Base-by-base conservation (phyloP, 345 rosid species). In the Populus ilicifolia region DNA sequence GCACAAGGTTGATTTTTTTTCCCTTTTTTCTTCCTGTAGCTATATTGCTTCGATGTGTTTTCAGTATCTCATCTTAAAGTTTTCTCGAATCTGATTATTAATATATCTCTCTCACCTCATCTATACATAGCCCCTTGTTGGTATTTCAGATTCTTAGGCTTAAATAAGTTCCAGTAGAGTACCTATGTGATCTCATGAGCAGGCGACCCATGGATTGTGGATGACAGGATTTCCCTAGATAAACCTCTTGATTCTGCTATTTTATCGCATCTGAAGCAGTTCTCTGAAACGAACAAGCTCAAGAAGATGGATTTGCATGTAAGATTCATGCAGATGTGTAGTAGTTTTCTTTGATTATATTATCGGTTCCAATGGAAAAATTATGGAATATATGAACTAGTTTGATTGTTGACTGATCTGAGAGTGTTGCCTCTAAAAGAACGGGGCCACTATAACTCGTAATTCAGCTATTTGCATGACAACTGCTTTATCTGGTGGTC, bases 171-270 rank as follows among this genome's bases (percentile, higher is more conserved):
- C 7, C 35, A 43, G 46, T 74, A 73, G 23, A 25, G 50, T 67
- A 64, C 50, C 67, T 69, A 72, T 59, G 27, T 50, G 38, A 44
- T 67, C 44, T 75, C 54, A 69, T 69, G 25, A 16, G 13, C 83
- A 92, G 97, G 97, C 82, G 91, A 90, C 64, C 93, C 93, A 0
- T 92, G 97, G 97, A 87, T 92, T 69, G 86, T 90, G 80, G 97
- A 90, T 81, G 97, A 88, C 84, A 87, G 71, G 70, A 82, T 90
- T 77, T 94, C 94, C 62, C 94, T 94, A n/a, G 97, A 92, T 77
- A 92, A 86, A 48, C 94, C 97, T 72, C 85, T 90, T 83, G 94
- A 90, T 81, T 92, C 90, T 62, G 94, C 93, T 33, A 92, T 92
- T 61, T 80, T 92, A 70, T 74, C 90, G 41, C 97, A 94, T 50